Percentiles rank a stretch among this genome's conserved stretches.
These are phyloP conservation scores for Durusdinium trenchii DNA, from an alignment of 73 alveolate species.

Conservation along the genomic window DNA sequence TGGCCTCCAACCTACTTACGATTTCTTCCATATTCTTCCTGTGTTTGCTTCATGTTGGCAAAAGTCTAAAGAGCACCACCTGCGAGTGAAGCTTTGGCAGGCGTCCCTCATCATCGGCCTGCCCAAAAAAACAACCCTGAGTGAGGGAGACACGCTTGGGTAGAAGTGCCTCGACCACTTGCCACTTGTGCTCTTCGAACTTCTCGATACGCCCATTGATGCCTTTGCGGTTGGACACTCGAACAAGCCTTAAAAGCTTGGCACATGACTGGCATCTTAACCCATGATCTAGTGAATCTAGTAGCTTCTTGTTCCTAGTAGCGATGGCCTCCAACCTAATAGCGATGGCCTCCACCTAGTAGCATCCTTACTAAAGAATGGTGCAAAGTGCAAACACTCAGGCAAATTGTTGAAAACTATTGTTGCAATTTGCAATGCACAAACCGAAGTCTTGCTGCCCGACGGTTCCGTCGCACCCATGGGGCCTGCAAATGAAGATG, in stretches of 20 bases:
- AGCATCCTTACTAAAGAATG: no score
- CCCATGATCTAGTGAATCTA: no score
- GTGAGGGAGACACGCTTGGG: background rate
- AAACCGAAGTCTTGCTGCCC: background rate
- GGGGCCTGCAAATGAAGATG: conserved; percentile 32
- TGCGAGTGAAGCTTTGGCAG: conserved; percentile 91
- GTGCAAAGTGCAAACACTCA: no score
- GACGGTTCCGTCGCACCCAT: conserved; percentile 87
- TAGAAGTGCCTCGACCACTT: conserved; percentile 53
- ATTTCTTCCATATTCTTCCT: no score
- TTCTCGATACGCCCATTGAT: conserved; percentile 90
- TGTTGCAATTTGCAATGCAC: background rate
- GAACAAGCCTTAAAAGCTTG: background rate
- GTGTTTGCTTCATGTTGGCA: no score
- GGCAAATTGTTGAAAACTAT: background rate
- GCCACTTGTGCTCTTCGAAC: conserved; percentile 94
- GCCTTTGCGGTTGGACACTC: background rate
- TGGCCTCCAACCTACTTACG: no score
- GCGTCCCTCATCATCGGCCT: conserved; percentile 93
- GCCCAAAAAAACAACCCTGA: background rate
- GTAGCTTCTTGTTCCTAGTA: no score
- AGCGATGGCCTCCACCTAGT: no score
- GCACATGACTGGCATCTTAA: no score
- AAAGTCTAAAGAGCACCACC: conserved; percentile 7
- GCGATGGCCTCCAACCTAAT: no score